Evolutionary conservation across 2,329 filamentous ascomycete genomes (phyloP).

Genomic region (Epichloe sylvatica): DNA sequence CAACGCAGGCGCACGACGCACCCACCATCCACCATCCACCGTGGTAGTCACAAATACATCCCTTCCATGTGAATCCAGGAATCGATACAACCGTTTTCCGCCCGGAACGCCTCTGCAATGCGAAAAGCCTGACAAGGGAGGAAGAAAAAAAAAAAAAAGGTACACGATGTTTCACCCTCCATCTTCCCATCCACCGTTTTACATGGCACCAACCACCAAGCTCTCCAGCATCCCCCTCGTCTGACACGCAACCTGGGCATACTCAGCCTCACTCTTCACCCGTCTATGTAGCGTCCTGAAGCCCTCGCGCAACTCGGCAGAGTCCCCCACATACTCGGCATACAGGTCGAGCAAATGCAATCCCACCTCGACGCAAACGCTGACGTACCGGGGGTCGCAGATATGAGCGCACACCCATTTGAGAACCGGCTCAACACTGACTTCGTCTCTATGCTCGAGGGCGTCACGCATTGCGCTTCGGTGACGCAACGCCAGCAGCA

Average conservation of each 20-base stretch:
- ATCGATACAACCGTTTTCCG: neutral
- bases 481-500: slow-evolving; percentile 75
- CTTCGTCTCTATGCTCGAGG: slow-evolving; percentile 67
- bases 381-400: slow-evolving; percentile 66
- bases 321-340: slow-evolving; percentile 61
- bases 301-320: slow-evolving; percentile 54
- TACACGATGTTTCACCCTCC: neutral
- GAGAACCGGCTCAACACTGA: slow-evolving; percentile 66
- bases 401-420: slow-evolving; percentile 73
- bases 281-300: slow-evolving; percentile 55
- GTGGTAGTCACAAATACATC: no score
- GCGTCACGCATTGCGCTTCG: slow-evolving; percentile 72
- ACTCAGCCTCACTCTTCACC: slow-evolving; percentile 66
- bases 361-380: slow-evolving; percentile 68
- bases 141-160: neutral
- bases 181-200: neutral
- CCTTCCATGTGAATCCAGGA: neutral
- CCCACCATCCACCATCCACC: neutral
- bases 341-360: slow-evolving; percentile 80
- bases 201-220: slow-evolving; percentile 26
- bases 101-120: slow-evolving; percentile 7
- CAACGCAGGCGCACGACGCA: neutral
- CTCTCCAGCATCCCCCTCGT: slow-evolving; percentile 80
- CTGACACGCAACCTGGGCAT: slow-evolving; percentile 67
- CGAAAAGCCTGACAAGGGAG: neutral